Evolutionary conservation across 495 filamentous ascomycete genomes (phyloP).

Genomic region (Neurospora sublineolata): DNA sequence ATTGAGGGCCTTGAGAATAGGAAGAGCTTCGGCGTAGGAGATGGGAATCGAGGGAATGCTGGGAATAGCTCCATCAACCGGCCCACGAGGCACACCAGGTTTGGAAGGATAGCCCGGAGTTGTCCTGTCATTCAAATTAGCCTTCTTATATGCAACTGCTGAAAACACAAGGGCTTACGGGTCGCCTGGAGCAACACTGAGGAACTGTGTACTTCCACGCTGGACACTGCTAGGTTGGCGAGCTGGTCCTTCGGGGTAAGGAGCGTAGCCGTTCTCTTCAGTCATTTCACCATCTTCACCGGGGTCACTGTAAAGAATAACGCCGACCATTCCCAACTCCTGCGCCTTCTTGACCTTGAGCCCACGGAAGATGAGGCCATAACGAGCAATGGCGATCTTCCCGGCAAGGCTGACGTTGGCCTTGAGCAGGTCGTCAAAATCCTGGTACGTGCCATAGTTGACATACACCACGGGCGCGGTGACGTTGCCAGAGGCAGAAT

Average conservation of each 20-base stretch:
- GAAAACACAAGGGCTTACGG: conserved; percentile 30
- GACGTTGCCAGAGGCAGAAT: conserved; percentile 84
- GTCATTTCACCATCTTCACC: conserved; percentile 77
- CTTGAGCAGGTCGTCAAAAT: conserved; percentile 72
- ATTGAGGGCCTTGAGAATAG: conserved; percentile 78
- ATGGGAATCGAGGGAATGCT: conserved; percentile 87
- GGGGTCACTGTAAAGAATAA: conserved; percentile 77
- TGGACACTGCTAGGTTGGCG: conserved; percentile 84
- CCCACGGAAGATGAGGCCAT: conserved; percentile 78
- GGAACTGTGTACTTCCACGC: conserved; percentile 77
- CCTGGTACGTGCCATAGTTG: conserved; percentile 77
- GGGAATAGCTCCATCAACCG: conserved; percentile 56
- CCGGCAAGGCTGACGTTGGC: conserved; percentile 67
- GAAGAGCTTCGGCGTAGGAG: conserved; percentile 76
- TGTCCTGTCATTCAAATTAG: conserved; percentile 36
- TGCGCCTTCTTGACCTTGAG: conserved; percentile 88
- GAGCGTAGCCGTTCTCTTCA: conserved; percentile 64
- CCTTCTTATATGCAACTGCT: background rate
- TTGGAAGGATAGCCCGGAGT: conserved; percentile 92
- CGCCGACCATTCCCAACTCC: conserved; percentile 83
- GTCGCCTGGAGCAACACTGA: conserved; percentile 54
- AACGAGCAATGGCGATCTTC: conserved; percentile 80
- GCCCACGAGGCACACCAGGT: conserved; percentile 70
- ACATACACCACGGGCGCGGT: conserved; percentile 69
- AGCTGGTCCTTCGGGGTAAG: conserved; percentile 81